Percentiles rank a stretch among this genome's conserved stretches.
phyloP scores from a whole-genome alignment of 768 basidiomycete genomes.

The Heimioporus sp. region DNA sequence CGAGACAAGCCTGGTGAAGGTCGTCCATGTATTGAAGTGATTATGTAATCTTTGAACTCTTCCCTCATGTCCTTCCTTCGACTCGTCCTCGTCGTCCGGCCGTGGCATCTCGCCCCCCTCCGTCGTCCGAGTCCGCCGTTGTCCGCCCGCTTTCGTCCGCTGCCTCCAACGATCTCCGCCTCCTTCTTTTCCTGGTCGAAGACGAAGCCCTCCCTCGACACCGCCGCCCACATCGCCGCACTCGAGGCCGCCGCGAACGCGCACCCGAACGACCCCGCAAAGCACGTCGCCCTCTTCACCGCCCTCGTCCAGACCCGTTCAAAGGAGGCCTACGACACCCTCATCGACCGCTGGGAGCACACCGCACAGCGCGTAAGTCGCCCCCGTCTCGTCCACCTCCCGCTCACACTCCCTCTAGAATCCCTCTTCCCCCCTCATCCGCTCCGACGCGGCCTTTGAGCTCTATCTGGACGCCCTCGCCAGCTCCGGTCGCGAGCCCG shows the following conservation, averaged over 20 bases:
- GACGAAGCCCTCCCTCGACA: constrained; percentile 43
- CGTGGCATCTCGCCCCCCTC: no score
- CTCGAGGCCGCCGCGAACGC: constrained; percentile 79
- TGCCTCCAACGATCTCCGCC: background rate
- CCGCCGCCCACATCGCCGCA: constrained; percentile 67
- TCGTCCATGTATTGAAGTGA: background rate
- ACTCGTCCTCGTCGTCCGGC: no score
- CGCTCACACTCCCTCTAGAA: constrained; percentile 41
- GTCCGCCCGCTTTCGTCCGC: constrained; percentile 4
- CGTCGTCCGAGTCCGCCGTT: no score
- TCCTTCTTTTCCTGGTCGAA: constrained; percentile 32
- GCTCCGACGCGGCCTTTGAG: constrained; percentile 70
- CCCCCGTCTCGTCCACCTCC: constrained; percentile 2
- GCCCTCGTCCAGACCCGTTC: constrained; percentile 65
- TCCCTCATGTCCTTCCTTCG: no score
- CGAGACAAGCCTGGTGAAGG: background rate
- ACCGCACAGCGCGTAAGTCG: constrained; percentile 77
- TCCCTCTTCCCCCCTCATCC: constrained; percentile 63
- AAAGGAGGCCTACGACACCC: constrained; percentile 65
- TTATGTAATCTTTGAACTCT: no score
- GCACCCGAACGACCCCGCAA: constrained; percentile 62
- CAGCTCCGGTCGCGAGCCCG: constrained; percentile 52
- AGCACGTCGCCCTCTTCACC: constrained; percentile 68
- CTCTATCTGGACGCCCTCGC: constrained; percentile 71
- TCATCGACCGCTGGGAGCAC: constrained; percentile 80